Percentiles rank a stretch among this genome's conserved stretches.
Evolutionary conservation across 805 yeast genomes (phyloP).

Genomic region (Teunomyces barrocoloradensis): DNA sequence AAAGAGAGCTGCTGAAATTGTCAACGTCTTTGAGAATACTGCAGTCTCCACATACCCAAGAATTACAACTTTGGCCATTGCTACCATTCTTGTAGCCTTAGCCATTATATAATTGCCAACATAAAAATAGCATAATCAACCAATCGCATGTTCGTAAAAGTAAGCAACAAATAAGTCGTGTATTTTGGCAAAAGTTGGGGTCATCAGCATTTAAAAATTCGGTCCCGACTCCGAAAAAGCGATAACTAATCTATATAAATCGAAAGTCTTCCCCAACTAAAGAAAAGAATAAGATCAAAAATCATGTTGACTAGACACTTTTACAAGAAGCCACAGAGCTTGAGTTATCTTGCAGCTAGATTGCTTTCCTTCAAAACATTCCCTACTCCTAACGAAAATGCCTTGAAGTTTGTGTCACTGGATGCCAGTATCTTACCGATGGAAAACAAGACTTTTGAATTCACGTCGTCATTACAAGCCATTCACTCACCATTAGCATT

Average conservation of each 20-base stretch:
- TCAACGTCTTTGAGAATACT: background rate
- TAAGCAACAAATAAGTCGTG: constrained; percentile 1
- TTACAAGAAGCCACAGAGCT: background rate
- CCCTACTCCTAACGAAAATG: constrained; percentile 74
- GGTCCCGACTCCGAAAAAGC: constrained; percentile 5
- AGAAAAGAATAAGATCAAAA: background rate
- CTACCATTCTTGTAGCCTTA: background rate
- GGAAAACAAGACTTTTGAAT: constrained; percentile 48
- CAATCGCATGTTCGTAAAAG: background rate
- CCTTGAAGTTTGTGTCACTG: constrained; percentile 60
- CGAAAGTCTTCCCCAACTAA: background rate
- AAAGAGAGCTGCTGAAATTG: background rate
- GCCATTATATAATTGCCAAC: background rate
- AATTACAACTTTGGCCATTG: background rate
- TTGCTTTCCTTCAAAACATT: constrained; percentile 42
- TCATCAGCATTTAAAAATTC: constrained; percentile 2
- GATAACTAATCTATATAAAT: constrained; percentile 1
- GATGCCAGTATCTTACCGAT: constrained; percentile 48
- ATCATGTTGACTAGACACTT: background rate
- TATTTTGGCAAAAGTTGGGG: constrained; percentile 1
- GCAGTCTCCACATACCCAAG: background rate
- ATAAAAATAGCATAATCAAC: background rate
- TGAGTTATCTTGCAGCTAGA: constrained; percentile 10
- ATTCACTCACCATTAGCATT: constrained; percentile 63
- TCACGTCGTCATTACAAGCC: constrained; percentile 53